Evolutionary conservation across 495 filamentous ascomycete genomes (phyloP).

Genomic region (Elasticomyces elasticus): DNA sequence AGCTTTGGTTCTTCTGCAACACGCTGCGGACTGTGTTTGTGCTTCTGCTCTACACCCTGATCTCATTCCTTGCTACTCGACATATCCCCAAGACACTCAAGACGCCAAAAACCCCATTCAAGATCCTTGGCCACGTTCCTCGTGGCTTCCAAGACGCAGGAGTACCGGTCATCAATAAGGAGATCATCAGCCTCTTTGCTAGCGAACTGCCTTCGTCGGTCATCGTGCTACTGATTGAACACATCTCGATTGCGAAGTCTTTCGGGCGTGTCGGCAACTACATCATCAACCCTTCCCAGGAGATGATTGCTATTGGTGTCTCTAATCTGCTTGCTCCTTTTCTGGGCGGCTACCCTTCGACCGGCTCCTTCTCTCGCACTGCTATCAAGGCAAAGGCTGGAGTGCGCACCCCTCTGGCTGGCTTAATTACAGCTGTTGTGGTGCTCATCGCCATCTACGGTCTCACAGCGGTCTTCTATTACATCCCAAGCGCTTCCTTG

Average conservation of each 20-base stretch:
- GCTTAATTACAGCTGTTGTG: conserved; percentile 78
- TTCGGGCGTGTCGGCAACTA: conserved; percentile 97
- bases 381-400: conserved; percentile 98
- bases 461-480: conserved; percentile 85
- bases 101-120: conserved; percentile 44
- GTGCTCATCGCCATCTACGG: conserved; percentile 95
- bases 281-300: conserved; percentile 93
- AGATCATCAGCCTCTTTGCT: conserved; percentile 53
- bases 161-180: conserved; percentile 59
- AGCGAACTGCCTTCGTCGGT: conserved; percentile 65
- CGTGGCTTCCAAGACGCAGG: conserved; percentile 67
- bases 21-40: conserved; percentile 88
- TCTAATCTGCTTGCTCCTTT: conserved; percentile 89
- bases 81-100: conserved; percentile 6
- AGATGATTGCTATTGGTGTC: conserved; percentile 89
- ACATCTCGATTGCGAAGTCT: conserved; percentile 83
- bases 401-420: conserved; percentile 85
- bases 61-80: conserved; percentile 73
- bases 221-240: conserved; percentile 88
- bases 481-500: conserved; percentile 78
- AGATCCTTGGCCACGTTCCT: conserved; percentile 66
- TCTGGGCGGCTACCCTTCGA: conserved; percentile 87
- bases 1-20: conserved; percentile 76
- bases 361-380: conserved; percentile 92
- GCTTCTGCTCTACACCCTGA: conserved; percentile 85